Base-by-base conservation (phyloP, 257 asterid genomes). In the Apocynum venetum region DNA sequence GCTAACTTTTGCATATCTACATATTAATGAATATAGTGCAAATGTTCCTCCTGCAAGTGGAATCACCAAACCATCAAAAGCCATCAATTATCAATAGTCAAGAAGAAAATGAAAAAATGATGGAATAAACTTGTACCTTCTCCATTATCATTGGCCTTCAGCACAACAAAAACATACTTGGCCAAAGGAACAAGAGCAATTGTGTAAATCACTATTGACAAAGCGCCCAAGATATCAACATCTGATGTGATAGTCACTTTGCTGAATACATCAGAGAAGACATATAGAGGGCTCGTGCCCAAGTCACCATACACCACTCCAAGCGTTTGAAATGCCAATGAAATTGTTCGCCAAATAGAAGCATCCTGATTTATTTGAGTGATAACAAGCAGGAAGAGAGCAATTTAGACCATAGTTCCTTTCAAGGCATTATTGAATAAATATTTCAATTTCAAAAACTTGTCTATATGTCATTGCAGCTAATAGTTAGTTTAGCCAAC, bases 281-380 rank as follows among this genome's bases (percentile, higher is more conserved):
- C 98, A 64, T 95, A 95, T 3, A 95, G 82, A 77, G 99, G 99
- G 76, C 98, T 93, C 11, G 99, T 93, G 25, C 98, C 99, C 99
- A 95, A 86, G 78, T 95, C 99, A 49, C 99, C 99, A 67, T 93
- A 95, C 36, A 93, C 99, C 69, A 95, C 99, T 71, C 99, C 99
- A 36, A 95, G 96, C 11, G 99, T 95, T 89, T 95, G 99, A 82
- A 93, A 95, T 82, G 97, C 97, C 85, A 93, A 61, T 19, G 92
- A 87, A 74, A 93, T 82, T 66, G 92, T 93, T 74, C 81, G 81
- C 97, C 92, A 89, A 49, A 85, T 74, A 69, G 98, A 84, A 66
- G 71, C 86, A 75, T 90, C 93, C 99, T 93, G 89, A 77, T 82
- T 75, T 69, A 66, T 56, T 61, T 38, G 61, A 47, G 36, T 31